These are phyloP conservation scores for Hortiboletus rubellus DNA, from an alignment of 1,284 basidiomycete species.

Conservation along the genomic window DNA sequence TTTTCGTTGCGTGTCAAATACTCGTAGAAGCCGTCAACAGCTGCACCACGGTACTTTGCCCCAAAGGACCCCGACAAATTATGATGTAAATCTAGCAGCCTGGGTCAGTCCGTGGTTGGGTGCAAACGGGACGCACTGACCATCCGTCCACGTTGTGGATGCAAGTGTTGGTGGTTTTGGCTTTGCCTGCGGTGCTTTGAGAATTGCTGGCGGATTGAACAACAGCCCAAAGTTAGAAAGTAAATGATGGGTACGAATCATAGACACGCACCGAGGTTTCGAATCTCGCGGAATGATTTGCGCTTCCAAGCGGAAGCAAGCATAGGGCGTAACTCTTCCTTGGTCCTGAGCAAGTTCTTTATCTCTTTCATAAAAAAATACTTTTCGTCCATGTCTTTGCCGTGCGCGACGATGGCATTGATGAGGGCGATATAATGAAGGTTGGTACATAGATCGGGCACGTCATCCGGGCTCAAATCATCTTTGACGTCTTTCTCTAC, in stretches of 20 bases:
- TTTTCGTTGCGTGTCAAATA: constrained; percentile 16
- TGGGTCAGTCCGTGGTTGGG: not conserved
- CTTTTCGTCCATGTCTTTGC: not conserved
- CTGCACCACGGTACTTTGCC: constrained; percentile 6
- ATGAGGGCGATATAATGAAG: not conserved
- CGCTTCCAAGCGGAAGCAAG: not conserved
- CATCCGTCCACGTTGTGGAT: not conserved
- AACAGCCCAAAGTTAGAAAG: not conserved
- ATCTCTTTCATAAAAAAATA: not conserved
- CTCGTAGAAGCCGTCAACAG: constrained; percentile 19
- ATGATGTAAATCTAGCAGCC: not conserved
- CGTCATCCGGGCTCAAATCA: not conserved
- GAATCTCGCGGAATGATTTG: constrained; percentile 8
- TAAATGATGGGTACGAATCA: not conserved
- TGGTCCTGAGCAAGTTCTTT: not conserved
- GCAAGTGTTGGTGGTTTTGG: not conserved
- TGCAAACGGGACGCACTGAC: not conserved
- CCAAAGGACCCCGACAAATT: constrained; percentile 1
- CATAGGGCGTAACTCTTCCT: not conserved
- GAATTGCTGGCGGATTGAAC: not conserved
- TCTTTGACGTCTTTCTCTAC: not conserved
- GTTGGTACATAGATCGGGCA: not conserved
- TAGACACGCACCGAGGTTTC: constrained; percentile 6
- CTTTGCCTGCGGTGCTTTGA: not conserved
- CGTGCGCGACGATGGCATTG: not conserved